phyloP scores from a whole-genome alignment of 305 asterid genomes.

The Solanum aculeatissimum region DNA sequence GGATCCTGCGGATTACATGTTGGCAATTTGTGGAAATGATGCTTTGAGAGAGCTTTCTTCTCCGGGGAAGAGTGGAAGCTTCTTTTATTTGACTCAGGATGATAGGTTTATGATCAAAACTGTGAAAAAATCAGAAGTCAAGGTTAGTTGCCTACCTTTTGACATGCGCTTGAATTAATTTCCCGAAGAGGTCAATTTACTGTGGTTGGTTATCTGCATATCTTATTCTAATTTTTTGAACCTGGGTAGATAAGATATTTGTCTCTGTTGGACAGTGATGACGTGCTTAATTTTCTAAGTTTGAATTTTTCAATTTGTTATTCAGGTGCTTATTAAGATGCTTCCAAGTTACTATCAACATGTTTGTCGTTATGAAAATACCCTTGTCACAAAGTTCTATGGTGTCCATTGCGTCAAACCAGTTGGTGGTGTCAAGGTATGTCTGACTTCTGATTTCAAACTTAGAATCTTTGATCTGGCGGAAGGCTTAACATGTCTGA shows the following conservation, averaged over 20 bases:
- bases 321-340: constrained; percentile 94
- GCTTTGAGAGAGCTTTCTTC: constrained; percentile 94
- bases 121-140: constrained; percentile 92
- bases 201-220: background rate
- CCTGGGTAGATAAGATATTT: background rate
- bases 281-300: background rate
- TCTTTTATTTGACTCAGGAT: constrained; percentile 87
- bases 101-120: constrained; percentile 98
- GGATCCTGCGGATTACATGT: constrained; percentile 96
- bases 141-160: constrained; percentile 54
- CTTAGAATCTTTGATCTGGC: background rate
- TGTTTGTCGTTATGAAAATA: constrained; percentile 66
- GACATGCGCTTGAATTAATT: constrained; percentile 9
- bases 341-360: constrained; percentile 80
- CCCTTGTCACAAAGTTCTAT: constrained; percentile 80
- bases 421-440: constrained; percentile 91
- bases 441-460: background rate
- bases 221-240: background rate
- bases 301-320: constrained; percentile 11
- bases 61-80: constrained; percentile 98
- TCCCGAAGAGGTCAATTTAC: background rate
- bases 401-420: constrained; percentile 99
- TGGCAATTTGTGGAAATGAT: constrained; percentile 88
- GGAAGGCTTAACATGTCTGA: constrained; percentile 1
- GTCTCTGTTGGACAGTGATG: background rate